These are phyloP conservation scores for Emericellopsis cladophorae DNA, from an alignment of 2,329 filamentous ascomycete species.

Conservation along the genomic window DNA sequence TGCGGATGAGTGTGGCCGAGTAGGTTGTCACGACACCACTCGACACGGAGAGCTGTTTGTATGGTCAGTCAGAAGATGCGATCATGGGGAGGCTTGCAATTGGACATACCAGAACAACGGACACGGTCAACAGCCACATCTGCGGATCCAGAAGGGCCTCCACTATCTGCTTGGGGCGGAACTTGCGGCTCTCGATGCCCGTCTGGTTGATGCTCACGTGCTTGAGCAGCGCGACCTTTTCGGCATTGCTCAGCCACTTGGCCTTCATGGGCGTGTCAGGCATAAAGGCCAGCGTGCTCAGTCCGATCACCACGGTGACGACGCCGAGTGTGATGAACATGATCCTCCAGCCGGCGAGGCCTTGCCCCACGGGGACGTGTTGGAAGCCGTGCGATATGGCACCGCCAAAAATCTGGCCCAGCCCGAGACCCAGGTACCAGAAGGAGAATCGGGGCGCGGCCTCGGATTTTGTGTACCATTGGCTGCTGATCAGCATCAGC, in stretches of 20 bases:
- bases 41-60: conserved; percentile 28
- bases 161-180: conserved; percentile 36
- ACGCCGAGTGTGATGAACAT: conserved; percentile 58
- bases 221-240: conserved; percentile 35
- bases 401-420: conserved; percentile 49
- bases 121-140: conserved; percentile 33
- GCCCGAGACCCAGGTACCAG: conserved; percentile 48
- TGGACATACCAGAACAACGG: conserved; percentile 30
- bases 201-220: conserved; percentile 45
- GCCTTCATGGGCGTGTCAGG: conserved; percentile 34
- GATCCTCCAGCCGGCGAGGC: conserved; percentile 53
- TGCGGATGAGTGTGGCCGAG: conserved; percentile 37
- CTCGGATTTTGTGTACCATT: conserved; percentile 51
- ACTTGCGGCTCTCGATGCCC: conserved; percentile 39
- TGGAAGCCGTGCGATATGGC: conserved; percentile 52
- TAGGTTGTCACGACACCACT: conserved; percentile 41
- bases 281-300: conserved; percentile 17
- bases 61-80: background rate
- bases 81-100: background rate
- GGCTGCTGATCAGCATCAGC: conserved; percentile 46
- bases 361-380: conserved; percentile 35
- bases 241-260: conserved; percentile 28
- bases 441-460: conserved; percentile 45
- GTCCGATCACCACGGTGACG: conserved; percentile 20
- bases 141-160: conserved; percentile 40